phyloP scores from a whole-genome alignment of 371 early-diverging fungal genomes.

The Mucor irregularis region DNA sequence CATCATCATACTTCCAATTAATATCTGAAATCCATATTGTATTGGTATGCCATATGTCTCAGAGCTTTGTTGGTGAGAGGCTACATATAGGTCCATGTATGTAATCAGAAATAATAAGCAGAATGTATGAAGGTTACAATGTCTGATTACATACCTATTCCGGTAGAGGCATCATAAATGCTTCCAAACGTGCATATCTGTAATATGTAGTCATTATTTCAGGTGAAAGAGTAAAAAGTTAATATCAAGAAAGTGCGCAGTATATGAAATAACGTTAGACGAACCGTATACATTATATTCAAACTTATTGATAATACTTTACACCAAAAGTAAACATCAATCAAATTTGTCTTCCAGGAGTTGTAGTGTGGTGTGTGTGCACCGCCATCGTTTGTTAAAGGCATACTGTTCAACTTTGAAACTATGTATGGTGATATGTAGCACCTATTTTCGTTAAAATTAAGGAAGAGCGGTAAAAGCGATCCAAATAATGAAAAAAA shows the following conservation, averaged over 20 bases:
- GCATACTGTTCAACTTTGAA: not conserved
- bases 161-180: slow-evolving; percentile 13
- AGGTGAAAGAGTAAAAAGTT: no score
- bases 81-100: no score
- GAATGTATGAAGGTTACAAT: not conserved
- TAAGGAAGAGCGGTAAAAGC: not conserved
- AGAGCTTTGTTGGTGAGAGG: not conserved
- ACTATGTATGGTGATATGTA: no score
- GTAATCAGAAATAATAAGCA: not conserved
- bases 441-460: no score
- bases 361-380: not conserved
- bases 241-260: no score
- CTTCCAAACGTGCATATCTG: slow-evolving; percentile 12
- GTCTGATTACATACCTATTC: not conserved
- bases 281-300: slow-evolving; percentile 25
- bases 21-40: slow-evolving; percentile 11
- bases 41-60: not conserved
- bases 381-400: not conserved
- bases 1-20: slow-evolving; percentile 20
- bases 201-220: no score
- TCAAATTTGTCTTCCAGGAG: slow-evolving; percentile 3
- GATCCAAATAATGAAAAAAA: not conserved
- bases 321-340: slow-evolving; percentile 15
- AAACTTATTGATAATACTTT: slow-evolving; percentile 11
- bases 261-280: no score